Evolutionary conservation across 2,329 filamentous ascomycete genomes (phyloP).

Genomic region (Drechslera avenae): DNA sequence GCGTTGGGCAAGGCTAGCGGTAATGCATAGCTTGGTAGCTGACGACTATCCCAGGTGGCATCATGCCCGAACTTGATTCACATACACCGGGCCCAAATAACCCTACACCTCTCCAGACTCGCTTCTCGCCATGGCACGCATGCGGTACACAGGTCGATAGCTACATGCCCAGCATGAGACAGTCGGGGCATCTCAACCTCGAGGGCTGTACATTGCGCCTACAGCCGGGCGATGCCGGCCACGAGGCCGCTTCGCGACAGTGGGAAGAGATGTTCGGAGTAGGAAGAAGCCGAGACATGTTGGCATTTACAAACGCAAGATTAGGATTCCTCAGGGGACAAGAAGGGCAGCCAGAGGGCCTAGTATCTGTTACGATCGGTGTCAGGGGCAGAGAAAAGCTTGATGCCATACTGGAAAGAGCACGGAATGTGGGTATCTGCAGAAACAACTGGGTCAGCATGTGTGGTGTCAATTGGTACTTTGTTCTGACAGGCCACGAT

Average conservation of each 20-base stretch:
- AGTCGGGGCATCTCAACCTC: slow-evolving; percentile 44
- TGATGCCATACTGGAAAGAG: slow-evolving; percentile 41
- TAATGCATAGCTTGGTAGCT: neutral
- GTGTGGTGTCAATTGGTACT: slow-evolving; percentile 49
- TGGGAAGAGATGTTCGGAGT: slow-evolving; percentile 52
- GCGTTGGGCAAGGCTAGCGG: neutral
- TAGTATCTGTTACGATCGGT: slow-evolving; percentile 48
- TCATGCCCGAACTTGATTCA: slow-evolving; percentile 54
- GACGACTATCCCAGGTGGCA: slow-evolving; percentile 39
- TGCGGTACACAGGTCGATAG: slow-evolving; percentile 45
- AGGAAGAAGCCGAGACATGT: slow-evolving; percentile 48
- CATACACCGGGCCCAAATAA: slow-evolving; percentile 43
- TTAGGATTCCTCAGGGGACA: slow-evolving; percentile 46
- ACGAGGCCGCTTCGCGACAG: slow-evolving; percentile 45
- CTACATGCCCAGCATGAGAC: slow-evolving; percentile 48
- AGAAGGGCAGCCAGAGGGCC: slow-evolving; percentile 43
- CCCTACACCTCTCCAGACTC: slow-evolving; percentile 45
- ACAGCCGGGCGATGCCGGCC: slow-evolving; percentile 45
- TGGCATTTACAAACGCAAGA: slow-evolving; percentile 46
- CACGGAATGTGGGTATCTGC: slow-evolving; percentile 37
- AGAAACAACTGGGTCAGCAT: slow-evolving; percentile 45
- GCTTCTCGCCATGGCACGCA: slow-evolving; percentile 54
- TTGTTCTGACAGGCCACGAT: slow-evolving; percentile 32
- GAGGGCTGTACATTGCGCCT: slow-evolving; percentile 46
- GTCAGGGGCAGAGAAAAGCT: slow-evolving; percentile 44